These are phyloP conservation scores for Elsinoe batatas DNA, from an alignment of 2,329 filamentous ascomycete species.

Conservation along the genomic window DNA sequence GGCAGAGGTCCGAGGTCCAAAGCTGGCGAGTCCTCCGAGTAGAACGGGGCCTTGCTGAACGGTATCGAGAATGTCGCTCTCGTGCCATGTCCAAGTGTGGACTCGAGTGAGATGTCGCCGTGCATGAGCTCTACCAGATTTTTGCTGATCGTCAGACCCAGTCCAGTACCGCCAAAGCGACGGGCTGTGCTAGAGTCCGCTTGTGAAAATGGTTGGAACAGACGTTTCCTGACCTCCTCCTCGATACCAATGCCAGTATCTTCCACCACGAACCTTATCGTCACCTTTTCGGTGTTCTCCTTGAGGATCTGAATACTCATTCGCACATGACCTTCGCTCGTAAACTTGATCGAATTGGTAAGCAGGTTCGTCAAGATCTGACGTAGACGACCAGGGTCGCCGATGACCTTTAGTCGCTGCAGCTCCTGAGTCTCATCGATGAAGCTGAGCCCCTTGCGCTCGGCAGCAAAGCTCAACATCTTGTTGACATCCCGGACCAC, in stretches of 20 bases:
- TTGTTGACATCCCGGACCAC: slow-evolving; percentile 72
- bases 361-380: slow-evolving; percentile 76
- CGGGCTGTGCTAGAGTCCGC: slow-evolving; percentile 71
- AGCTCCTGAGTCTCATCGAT: slow-evolving; percentile 54
- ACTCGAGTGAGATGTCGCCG: slow-evolving; percentile 62
- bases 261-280: slow-evolving; percentile 61
- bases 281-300: slow-evolving; percentile 54
- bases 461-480: slow-evolving; percentile 78
- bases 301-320: slow-evolving; percentile 55
- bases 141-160: slow-evolving; percentile 72
- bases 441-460: slow-evolving; percentile 68
- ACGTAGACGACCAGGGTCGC: slow-evolving; percentile 72
- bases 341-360: slow-evolving; percentile 70
- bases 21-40: slow-evolving; percentile 40
- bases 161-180: slow-evolving; percentile 67
- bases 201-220: slow-evolving; percentile 76
- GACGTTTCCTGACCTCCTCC: slow-evolving; percentile 59
- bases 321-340: slow-evolving; percentile 56
- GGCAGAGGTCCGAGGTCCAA: slow-evolving; percentile 56
- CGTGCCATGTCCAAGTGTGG: slow-evolving; percentile 57
- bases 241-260: slow-evolving; percentile 78
- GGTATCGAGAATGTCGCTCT: slow-evolving; percentile 68
- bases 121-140: slow-evolving; percentile 72
- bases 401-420: slow-evolving; percentile 64
- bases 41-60: slow-evolving; percentile 59